A percentile compares a stretch with the other conserved stretches of the same genome.
These are phyloP conservation scores for Ascochyta lentis DNA, from an alignment of 2,329 filamentous ascomycete species.

Conservation along the genomic window DNA sequence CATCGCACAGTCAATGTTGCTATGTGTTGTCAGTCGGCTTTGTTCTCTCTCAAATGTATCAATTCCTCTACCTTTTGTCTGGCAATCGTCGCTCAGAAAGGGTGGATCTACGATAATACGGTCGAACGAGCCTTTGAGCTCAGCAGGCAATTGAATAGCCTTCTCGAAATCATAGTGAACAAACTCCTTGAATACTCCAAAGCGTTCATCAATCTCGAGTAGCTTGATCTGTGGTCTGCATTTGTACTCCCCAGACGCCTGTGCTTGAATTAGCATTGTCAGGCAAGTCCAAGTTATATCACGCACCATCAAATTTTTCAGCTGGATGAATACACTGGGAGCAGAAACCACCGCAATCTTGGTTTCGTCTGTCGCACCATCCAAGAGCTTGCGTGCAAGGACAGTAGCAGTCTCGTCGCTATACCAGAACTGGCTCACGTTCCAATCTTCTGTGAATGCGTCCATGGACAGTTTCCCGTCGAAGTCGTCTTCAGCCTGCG, in stretches of 20 bases:
- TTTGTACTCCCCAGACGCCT: conserved; percentile 41
- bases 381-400: conserved; percentile 70
- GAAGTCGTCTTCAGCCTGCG: conserved; percentile 64
- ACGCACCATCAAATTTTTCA: conserved; percentile 73
- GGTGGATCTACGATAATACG: conserved; percentile 79
- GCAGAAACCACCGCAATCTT: conserved; percentile 74
- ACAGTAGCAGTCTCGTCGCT: conserved; percentile 72
- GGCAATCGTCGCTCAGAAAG: conserved; percentile 80
- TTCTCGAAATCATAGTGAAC: conserved; percentile 75
- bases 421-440: conserved; percentile 85
- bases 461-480: conserved; percentile 66
- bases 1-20: conserved; percentile 78
- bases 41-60: neutral
- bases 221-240: conserved; percentile 65
- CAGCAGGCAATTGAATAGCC: conserved; percentile 68
- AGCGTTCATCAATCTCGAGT: conserved; percentile 77
- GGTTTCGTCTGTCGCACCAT: conserved; percentile 63
- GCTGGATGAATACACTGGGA: conserved; percentile 77
- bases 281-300: neutral
- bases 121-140: conserved; percentile 70
- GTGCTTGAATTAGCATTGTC: conserved; percentile 2
- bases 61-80: conserved; percentile 68
- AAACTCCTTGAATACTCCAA: conserved; percentile 76
- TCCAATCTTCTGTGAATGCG: conserved; percentile 80
- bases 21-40: conserved; percentile 41